Conservation (phyloP, 108 stramenopile genomes). For the Fragilaria radians region DNA sequence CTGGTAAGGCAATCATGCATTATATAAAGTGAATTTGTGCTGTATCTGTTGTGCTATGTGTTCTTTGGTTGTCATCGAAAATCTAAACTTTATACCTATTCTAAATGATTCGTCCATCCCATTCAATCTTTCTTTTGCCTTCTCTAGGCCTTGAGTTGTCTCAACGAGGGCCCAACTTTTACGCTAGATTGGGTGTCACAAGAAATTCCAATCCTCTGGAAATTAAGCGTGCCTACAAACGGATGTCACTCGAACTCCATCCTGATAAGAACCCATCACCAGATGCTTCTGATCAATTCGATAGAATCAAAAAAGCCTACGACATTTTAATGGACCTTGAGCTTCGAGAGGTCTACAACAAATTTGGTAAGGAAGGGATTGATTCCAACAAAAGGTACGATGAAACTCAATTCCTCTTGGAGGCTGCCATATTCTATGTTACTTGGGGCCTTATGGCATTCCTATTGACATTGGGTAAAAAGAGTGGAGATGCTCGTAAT, state of each 20-base stretch:
- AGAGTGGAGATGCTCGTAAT: slow-evolving; percentile 72
- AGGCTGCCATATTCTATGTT: slow-evolving; percentile 88
- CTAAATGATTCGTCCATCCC: too few relatives aligned
- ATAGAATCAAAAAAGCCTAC: slow-evolving; percentile 84
- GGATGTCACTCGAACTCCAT: slow-evolving; percentile 88
- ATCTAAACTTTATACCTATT: too few relatives aligned
- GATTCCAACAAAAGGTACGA: slow-evolving; percentile 78
- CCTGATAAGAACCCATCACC: slow-evolving; percentile 96
- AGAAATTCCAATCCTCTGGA: slow-evolving; percentile 84
- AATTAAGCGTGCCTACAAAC: slow-evolving; percentile 96
- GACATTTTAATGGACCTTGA: slow-evolving; percentile 95
- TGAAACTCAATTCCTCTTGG: slow-evolving; percentile 80
- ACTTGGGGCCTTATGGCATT: slow-evolving; percentile 94
- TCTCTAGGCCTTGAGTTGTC: slow-evolving; percentile 70
- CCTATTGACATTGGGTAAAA: slow-evolving; percentile 90
- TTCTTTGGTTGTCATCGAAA: too few relatives aligned
- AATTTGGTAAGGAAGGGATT: slow-evolving; percentile 91
- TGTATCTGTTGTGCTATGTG: too few relatives aligned
- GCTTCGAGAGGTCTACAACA: slow-evolving; percentile 94
- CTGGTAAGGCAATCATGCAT: slow-evolving; percentile 52
- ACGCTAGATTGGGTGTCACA: slow-evolving; percentile 68
- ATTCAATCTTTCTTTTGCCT: not conserved
- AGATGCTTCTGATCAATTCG: slow-evolving; percentile 88
- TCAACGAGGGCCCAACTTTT: slow-evolving; percentile 90
- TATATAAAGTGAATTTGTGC: not conserved